phyloP scores from a whole-genome alignment of 352 stramenopile species.

The Globisporangium megalacanthum region DNA sequence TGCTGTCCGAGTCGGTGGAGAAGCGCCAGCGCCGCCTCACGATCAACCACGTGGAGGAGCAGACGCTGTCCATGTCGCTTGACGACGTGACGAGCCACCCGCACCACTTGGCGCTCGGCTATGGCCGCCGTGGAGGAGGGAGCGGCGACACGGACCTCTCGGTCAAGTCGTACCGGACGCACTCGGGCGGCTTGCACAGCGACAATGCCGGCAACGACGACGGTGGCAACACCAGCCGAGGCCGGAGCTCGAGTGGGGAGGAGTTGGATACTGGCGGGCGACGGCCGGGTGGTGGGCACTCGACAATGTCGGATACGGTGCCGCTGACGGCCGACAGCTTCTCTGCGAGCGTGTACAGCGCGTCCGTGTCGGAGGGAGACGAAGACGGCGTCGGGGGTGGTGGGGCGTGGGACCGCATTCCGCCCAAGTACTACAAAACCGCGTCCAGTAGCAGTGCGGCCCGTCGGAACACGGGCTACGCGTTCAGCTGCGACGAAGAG shows the following conservation, averaged over 20 bases:
- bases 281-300: background rate
- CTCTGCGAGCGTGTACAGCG: constrained; percentile 60
- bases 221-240: constrained; percentile 1
- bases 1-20: constrained; percentile 60
- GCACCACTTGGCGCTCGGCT: too few species aligned
- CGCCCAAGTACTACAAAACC: constrained; percentile 28
- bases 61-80: constrained; percentile 72
- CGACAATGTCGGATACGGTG: constrained; percentile 21
- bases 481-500: constrained; percentile 82
- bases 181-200: constrained; percentile 16
- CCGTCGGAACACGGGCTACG: constrained; percentile 63
- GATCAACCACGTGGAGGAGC: constrained; percentile 68
- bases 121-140: too few species aligned
- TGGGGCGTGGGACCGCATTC: constrained; percentile 31
- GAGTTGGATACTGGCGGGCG: constrained; percentile 4
- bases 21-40: constrained; percentile 46
- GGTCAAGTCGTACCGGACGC: constrained; percentile 23
- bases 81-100: constrained; percentile 37
- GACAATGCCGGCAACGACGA: constrained; percentile 10
- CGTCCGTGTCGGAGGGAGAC: constrained; percentile 40
- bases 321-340: constrained; percentile 38
- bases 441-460: constrained; percentile 15
- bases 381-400: constrained; percentile 20
- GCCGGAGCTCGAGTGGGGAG: background rate
- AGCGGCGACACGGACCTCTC: constrained; percentile 40